Evolutionary conservation across 176 grass and related monocot genomes (phyloP), one percentile per base, ranked within the genome.

Genomic region (Guadua angustifolia): DNA sequence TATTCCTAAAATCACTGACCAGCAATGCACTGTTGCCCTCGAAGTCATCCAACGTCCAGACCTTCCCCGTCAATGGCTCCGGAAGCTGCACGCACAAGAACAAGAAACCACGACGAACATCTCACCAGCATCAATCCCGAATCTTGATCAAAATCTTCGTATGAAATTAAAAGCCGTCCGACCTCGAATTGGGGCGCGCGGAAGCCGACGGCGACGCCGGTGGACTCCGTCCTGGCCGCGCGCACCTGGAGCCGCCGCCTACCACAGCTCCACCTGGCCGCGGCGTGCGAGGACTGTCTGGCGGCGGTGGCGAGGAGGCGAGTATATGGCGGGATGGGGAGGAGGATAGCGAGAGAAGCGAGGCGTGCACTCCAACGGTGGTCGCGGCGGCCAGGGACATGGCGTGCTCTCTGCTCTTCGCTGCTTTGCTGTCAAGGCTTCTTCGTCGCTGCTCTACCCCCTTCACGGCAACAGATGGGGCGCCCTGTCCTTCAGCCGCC

Each of bases 1-100:
- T 8, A 66, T 51, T 18, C 71, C 32, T 22, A 49, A 9, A 73
- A 33, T 25, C 3, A 36, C 83, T 83, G 64, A 97, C 95, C 84
- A 97, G 78, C 51, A 97, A 70, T n/a, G 90, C 90, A 79, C 90
- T 85, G 77, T 64, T 86, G 17, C 73, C 86, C n/a, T 93, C 90
- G 47, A 94, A 94, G 84, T 94, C 92, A 71, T 97, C 92, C 90
- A 97, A 52, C 45, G 89, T 97, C 86, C 92, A 94, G 38, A 88
- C 62, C 38, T 89, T 94, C 35, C 92, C 90, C 0, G 92, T 93
- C 75, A 94, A 56, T 16, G 95, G 95, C 90, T 97, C 95, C 4
- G 84, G 86, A 66, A 97, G 92, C 95, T 97, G 90, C 44, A 55
- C 58, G 42, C 2, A 19, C 43, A 57, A 65, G 78, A 74, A 5